These are phyloP conservation scores for Aspergillus flavus DNA, from an alignment of 2,329 filamentous ascomycete species.

Conservation along the genomic window DNA sequence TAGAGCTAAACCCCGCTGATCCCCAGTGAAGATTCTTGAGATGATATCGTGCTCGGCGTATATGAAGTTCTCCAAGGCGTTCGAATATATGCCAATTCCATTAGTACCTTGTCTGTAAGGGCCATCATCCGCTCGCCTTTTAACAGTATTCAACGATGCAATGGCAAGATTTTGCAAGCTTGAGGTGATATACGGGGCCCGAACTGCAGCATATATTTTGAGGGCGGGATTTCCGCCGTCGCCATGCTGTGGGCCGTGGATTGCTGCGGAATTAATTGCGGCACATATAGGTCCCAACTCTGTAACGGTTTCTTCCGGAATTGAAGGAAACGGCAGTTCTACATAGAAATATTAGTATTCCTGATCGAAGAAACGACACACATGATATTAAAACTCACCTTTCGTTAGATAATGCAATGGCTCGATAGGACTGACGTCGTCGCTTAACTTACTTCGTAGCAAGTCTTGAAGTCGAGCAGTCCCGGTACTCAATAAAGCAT, in stretches of 20 bases:
- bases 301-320: constrained; percentile 75
- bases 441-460: constrained; percentile 76
- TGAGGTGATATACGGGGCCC: constrained; percentile 81
- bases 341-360: not conserved
- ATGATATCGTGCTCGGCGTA: constrained; percentile 89
- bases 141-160: constrained; percentile 80
- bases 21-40: constrained; percentile 78
- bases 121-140: constrained; percentile 73
- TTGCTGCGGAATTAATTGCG: constrained; percentile 67
- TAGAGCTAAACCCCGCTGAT: constrained; percentile 81
- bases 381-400: constrained; percentile 46
- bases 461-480: constrained; percentile 81
- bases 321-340: constrained; percentile 74
- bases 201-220: constrained; percentile 80
- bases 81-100: constrained; percentile 86
- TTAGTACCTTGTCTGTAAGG: constrained; percentile 88
- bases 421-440: constrained; percentile 80
- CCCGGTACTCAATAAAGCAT: constrained; percentile 74
- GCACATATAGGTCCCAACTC: constrained; percentile 77
- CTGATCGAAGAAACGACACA: not conserved
- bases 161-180: constrained; percentile 84
- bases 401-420: constrained; percentile 93
- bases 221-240: constrained; percentile 70
- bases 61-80: constrained; percentile 84
- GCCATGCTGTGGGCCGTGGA: constrained; percentile 52